These are phyloP conservation scores for Rosa hybrid DNA, from an alignment of 331 rosid genomes.

Conservation along the genomic window DNA sequence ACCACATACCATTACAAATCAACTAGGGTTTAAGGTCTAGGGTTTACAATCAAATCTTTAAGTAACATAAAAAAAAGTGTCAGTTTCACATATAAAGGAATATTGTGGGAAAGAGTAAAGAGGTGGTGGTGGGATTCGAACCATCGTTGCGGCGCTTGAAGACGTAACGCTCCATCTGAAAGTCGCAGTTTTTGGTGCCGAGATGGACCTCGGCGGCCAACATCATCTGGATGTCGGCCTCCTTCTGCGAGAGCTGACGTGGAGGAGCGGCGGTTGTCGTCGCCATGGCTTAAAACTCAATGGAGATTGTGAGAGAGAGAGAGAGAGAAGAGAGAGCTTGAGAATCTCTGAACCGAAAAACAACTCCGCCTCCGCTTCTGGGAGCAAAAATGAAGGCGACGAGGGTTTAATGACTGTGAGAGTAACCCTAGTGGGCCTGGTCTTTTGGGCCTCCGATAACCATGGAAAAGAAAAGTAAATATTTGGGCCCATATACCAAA, in stretches of 20 bases:
- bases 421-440: not conserved
- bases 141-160: conserved; percentile 81
- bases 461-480: too few relatives aligned
- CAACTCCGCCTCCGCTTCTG: not conserved
- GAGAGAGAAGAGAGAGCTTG: not conserved
- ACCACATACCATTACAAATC: not conserved
- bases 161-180: conserved; percentile 73
- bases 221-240: conserved; percentile 73
- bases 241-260: conserved; percentile 72
- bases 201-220: conserved; percentile 64
- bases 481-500: not conserved
- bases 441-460: not conserved
- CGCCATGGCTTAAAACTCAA: conserved; percentile 43
- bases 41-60: not conserved
- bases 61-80: too few relatives aligned
- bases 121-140: not conserved
- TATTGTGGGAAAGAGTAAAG: not conserved
- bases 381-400: too few relatives aligned
- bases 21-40: not conserved
- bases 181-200: conserved; percentile 73
- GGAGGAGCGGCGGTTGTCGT: conserved; percentile 35
- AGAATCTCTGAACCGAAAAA: not conserved
- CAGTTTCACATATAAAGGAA: too few relatives aligned
- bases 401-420: not conserved
- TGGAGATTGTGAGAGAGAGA: too few relatives aligned